Base-by-base conservation (phyloP, 2,329 filamentous ascomycete genomes). In the Eutypella sp. region DNA sequence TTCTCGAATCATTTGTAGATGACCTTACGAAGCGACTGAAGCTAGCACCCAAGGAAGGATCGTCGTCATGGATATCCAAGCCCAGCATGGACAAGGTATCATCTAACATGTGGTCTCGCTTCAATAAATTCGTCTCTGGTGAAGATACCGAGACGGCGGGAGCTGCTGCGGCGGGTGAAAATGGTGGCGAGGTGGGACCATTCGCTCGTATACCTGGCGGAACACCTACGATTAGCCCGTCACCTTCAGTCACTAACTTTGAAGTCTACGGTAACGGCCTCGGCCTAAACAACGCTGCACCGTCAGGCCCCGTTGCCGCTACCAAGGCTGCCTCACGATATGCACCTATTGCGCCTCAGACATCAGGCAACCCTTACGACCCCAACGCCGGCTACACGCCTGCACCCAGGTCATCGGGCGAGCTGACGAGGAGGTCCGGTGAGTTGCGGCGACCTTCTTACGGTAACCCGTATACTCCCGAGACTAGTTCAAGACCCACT, bases 71-170 rank as follows among this genome's bases (percentile, higher is more conserved):
- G 89, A 93, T 99, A 43, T 86, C 89, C 1, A 96, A 93, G 65
- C 90, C 92, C 6, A 96, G 83, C 65, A 95, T 97, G 79, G 91
- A 95, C 66, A 96, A 95, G 67, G 89, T 97, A 0, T 93, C 91
- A 2, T 90, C 87, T 50, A 89, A 87, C 27, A 82, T 97, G 62
- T 91, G 89, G 79, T 90, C 84, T 53, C 89, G 87, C 48, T 96
- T 99, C 69, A 97, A 91, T 68, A 96, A 90, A 59, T 99, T 99
- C 61, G 90, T 99, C 49, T 84, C 87, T 42, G 95, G 93, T 13
- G 92, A 96, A 48, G 92, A 97, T 45, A 81, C 80, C 43, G 86
- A 89, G 42, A 74, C 75, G 27, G 74, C 74, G 9, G 81, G 78
- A 1, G 76, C 76, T 44, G 79, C 73, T 8, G 73, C 79, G 11